Base-by-base conservation (phyloP, 2,329 filamentous ascomycete species). In the Fusarium cyanostomum region DNA sequence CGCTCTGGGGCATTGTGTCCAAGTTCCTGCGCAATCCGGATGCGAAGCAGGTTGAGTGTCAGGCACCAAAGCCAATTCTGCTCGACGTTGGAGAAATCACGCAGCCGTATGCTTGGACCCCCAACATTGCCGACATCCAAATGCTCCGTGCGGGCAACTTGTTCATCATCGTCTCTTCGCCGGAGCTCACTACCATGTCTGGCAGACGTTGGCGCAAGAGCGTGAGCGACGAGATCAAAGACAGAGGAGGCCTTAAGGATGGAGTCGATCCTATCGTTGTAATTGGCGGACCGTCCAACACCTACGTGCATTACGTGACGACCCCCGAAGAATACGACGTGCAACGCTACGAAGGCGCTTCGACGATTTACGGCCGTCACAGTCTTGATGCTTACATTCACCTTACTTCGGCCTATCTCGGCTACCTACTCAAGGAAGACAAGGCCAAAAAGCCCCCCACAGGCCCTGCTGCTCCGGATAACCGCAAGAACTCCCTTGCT, bases 301-400 rank as follows among this genome's bases (percentile, higher is more conserved):
- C 87, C 56, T 98, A 98, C 75, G 89, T 92, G 18, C 91, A 94
- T 76, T 94, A 94, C 75, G 87, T 92, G 56, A 77, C 89, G 1
- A 94, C 92, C 0, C 84, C 88, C 26, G 91, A 96, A 74, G 91
- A 96, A 75, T 96, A 95, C 74, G 78, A 80, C 11, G 81, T 95
- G 41, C 94, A 97, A 78, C 89, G 94, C 9, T 97, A 97, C 77
- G 94, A 98, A 78, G 94, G 94, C n/a, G 94, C 92, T 0, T 94
- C 91, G 7, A 98, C 94, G 0, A 86, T 98, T 3, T 95, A 91
- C 74, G 94, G 94, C 0, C 90, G 85, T 3, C 87, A 93, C 75
- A 92, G 92, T 1, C 84, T 97, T 10, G 86, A 90, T 31, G 94
- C 93, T 1, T 95, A 95, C 79, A 91, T 97, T 78, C 94, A 96